A percentile compares a stretch with the other conserved stretches of the same genome.
Evolutionary conservation across 352 stramenopile species (phyloP).

Genomic region (Hyaloperonospora arabidopsidis): DNA sequence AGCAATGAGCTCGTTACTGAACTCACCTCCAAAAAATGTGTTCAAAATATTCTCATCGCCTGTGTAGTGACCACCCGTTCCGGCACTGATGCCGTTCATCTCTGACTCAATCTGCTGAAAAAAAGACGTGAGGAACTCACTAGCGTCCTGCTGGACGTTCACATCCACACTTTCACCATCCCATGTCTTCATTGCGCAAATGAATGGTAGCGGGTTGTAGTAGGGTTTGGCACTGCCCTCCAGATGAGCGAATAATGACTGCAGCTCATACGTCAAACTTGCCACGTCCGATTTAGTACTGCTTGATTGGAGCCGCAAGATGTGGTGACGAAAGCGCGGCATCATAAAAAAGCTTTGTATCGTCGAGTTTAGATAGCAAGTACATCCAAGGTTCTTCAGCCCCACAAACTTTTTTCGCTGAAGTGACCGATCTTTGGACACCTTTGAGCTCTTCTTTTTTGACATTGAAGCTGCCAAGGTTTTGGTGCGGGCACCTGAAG

Average conservation of each 20-base stretch:
- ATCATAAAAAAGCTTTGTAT: constrained; percentile 95
- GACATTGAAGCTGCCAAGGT: constrained; percentile 25
- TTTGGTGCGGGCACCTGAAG: constrained; percentile 24
- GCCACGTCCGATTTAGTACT: constrained; percentile 17
- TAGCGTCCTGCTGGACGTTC: constrained; percentile 89
- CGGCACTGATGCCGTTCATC: constrained; percentile 66
- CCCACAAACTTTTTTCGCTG: constrained; percentile 83
- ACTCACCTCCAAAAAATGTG: constrained; percentile 83
- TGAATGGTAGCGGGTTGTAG: constrained; percentile 78
- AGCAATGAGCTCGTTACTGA: constrained; percentile 89
- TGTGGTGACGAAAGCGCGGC: constrained; percentile 77
- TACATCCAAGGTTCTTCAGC: constrained; percentile 92
- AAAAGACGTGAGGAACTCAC: constrained; percentile 90
- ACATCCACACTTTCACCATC: constrained; percentile 85
- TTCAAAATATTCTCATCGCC: constrained; percentile 78
- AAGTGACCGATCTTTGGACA: constrained; percentile 35
- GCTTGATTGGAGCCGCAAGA: constrained; percentile 57
- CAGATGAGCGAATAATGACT: constrained; percentile 87
- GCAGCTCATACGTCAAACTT: constrained; percentile 77
- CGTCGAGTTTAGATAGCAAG: constrained; percentile 94
- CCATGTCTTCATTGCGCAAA: constrained; percentile 78
- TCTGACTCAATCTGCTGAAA: constrained; percentile 89
- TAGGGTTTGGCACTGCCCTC: constrained; percentile 80
- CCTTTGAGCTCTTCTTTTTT: constrained; percentile 47
- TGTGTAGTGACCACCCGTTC: constrained; percentile 20